These are phyloP conservation scores for Helicocarpus griseus DNA, from an alignment of 2,329 filamentous ascomycete species.

Conservation along the genomic window DNA sequence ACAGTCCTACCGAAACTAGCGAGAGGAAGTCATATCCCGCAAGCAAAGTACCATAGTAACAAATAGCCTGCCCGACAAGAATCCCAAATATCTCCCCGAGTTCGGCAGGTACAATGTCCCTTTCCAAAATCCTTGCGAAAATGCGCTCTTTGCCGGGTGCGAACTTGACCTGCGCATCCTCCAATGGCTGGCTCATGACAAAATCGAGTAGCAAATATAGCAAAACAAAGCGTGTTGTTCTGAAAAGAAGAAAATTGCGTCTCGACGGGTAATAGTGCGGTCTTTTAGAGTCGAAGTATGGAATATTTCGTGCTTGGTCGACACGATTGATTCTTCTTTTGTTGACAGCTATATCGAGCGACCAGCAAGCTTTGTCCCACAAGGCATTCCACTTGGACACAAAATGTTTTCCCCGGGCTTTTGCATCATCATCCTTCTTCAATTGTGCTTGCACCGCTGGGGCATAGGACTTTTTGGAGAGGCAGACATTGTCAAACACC, in stretches of 20 bases:
- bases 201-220: slow-evolving; percentile 8
- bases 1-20: neutral
- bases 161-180: slow-evolving; percentile 5
- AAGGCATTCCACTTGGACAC: neutral
- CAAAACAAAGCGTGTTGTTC: slow-evolving; percentile 2
- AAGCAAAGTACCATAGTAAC: neutral
- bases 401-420: neutral
- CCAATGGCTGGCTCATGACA: neutral
- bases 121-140: neutral
- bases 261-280: neutral
- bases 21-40: neutral
- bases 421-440: neutral
- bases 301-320: slow-evolving; percentile 4
- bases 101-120: slow-evolving; percentile 1
- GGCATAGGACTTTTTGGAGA: slow-evolving; percentile 2
- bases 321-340: slow-evolving; percentile 1
- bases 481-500: slow-evolving; percentile 7
- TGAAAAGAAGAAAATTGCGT: slow-evolving; percentile 5
- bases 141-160: slow-evolving; percentile 5
- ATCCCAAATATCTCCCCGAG: neutral
- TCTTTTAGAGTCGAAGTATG: neutral
- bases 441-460: neutral
- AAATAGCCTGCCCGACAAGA: neutral
- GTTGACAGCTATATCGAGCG: neutral
- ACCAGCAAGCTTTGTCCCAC: neutral